Evolutionary conservation across 345 rosid species (phyloP).

Genomic region (Eucalyptus sp.): DNA sequence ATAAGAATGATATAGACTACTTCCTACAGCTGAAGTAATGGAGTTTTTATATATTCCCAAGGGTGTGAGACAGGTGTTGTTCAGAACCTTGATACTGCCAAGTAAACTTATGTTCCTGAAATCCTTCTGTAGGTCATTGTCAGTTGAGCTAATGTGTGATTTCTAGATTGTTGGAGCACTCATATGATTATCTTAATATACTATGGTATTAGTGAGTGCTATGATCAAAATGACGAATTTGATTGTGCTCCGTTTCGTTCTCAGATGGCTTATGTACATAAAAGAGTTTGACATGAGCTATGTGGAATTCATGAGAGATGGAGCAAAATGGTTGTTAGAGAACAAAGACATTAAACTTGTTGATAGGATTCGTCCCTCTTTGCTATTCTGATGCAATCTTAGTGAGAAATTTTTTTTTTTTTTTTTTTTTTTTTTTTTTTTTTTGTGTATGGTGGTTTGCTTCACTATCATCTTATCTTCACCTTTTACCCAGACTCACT

Average conservation of each 20-base stretch:
- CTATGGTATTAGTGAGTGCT: no score
- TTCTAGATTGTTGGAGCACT: no score
- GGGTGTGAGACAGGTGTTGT: background rate
- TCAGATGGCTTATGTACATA: conserved; percentile 64
- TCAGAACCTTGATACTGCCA: background rate
- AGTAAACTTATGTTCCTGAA: background rate
- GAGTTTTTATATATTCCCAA: background rate
- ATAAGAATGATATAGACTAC: no score
- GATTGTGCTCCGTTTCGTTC: background rate
- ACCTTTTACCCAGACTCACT: background rate
- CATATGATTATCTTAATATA: background rate
- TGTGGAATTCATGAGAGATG: conserved; percentile 70
- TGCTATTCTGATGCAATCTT: no score
- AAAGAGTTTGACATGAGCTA: conserved; percentile 58
- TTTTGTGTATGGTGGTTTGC: background rate
- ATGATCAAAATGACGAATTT: background rate
- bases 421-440: no score
- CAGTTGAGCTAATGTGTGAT: no score
- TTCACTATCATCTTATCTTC: background rate
- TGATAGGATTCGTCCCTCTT: conserved; percentile 17
- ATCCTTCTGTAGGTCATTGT: background rate
- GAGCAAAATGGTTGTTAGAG: conserved; percentile 76
- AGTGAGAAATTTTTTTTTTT: no score
- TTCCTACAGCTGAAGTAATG: background rate
- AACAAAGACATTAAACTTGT: conserved; percentile 74